Percentiles rank a stretch among this genome's conserved stretches.
These are phyloP conservation scores for Melastoma candidum DNA, from an alignment of 441 rosid genomes.

Conservation along the genomic window DNA sequence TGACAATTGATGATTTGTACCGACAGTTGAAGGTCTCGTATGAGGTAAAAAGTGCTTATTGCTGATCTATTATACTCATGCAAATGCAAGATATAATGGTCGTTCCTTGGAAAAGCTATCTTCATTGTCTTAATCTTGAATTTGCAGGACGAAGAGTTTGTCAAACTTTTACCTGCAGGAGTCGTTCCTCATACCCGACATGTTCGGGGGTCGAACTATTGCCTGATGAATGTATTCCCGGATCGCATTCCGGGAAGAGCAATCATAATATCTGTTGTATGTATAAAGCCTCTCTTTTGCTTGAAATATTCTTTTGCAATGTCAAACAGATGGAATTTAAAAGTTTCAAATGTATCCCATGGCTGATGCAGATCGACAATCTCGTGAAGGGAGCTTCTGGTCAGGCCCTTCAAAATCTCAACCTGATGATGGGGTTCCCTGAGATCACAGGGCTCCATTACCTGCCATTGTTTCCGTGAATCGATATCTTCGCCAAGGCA, in stretches of 20 bases:
- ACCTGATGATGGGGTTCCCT: conserved; percentile 81
- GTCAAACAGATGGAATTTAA: too few species aligned
- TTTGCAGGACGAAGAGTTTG: conserved; percentile 2
- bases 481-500: neutral
- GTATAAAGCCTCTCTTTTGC: too few species aligned
- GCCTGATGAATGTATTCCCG: neutral
- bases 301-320: too few species aligned
- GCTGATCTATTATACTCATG: neutral
- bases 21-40: neutral
- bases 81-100: neutral
- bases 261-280: neutral
- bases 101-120: neutral
- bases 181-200: neutral
- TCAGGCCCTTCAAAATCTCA: conserved; percentile 92
- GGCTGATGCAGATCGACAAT: conserved; percentile 61
- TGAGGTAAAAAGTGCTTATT: neutral
- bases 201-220: conserved; percentile 2
- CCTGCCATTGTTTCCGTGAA: conserved; percentile 69
- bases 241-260: neutral
- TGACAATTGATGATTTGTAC: neutral
- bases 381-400: conserved; percentile 98
- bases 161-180: neutral
- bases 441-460: conserved; percentile 68
- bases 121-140: neutral
- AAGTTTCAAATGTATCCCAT: too few species aligned